Percentiles rank a stretch among this genome's conserved stretches.
Conservation (phyloP, 2,329 filamentous ascomycete genomes). For the Tolypocladium ophioglossoides region DNA sequence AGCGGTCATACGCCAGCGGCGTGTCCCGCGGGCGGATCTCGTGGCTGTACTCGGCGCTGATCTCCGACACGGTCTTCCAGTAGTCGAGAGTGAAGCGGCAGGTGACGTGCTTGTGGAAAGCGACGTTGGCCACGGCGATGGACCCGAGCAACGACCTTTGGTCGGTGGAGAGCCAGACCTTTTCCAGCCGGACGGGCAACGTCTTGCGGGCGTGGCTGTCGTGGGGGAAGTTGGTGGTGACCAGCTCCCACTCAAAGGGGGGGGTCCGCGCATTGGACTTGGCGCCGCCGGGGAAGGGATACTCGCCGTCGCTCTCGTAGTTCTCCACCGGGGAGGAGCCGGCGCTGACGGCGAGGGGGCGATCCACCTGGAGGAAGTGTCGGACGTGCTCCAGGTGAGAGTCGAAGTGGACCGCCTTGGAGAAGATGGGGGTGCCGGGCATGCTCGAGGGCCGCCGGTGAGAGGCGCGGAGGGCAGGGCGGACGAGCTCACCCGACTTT, state of each 20-base stretch:
- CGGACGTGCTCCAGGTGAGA: conserved; percentile 91
- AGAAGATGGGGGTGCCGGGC: conserved; percentile 92
- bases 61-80: conserved; percentile 97
- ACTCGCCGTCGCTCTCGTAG: conserved; percentile 81
- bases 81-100: conserved; percentile 94
- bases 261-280: conserved; percentile 28
- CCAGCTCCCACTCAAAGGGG: conserved; percentile 78
- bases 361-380: conserved; percentile 89
- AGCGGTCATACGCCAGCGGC: conserved; percentile 67
- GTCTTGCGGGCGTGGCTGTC: conserved; percentile 42
- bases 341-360: conserved; percentile 90
- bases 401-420: conserved; percentile 97
- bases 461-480: conserved; percentile 79
- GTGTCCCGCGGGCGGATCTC: conserved; percentile 60
- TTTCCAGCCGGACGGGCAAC: conserved; percentile 69
- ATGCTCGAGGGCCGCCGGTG: conserved; percentile 83
- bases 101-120: conserved; percentile 82
- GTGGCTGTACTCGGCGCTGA: conserved; percentile 76
- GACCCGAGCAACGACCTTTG: conserved; percentile 79
- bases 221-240: conserved; percentile 69
- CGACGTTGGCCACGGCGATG: conserved; percentile 75
- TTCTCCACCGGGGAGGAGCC: conserved; percentile 83
- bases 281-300: conserved; percentile 57
- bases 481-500: conserved; percentile 94
- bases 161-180: conserved; percentile 77